phyloP scores from a whole-genome alignment of 2,329 filamentous ascomycete genomes.

The Fusarium pininemorale region DNA sequence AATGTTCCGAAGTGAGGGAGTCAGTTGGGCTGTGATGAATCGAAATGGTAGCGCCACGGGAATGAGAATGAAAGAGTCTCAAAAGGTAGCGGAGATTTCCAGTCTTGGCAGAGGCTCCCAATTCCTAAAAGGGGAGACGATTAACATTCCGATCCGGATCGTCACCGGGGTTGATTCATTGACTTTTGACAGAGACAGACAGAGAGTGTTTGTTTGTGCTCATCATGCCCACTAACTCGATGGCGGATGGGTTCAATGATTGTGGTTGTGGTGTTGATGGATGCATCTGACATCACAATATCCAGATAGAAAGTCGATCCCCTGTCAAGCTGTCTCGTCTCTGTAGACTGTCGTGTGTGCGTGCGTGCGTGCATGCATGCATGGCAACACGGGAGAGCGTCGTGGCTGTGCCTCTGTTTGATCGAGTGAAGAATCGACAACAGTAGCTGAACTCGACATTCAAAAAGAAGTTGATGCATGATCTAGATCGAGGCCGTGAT shows the following conservation, averaged over 20 bases:
- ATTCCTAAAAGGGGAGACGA: slow-evolving; percentile 16
- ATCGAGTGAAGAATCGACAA: slow-evolving; percentile 5
- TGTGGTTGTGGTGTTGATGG: slow-evolving; percentile 1
- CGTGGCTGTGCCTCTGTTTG: slow-evolving; percentile 28
- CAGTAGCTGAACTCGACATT: slow-evolving; percentile 19
- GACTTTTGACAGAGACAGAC: background rate
- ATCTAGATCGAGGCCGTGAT: slow-evolving; percentile 4
- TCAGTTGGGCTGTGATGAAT: background rate
- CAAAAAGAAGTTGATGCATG: background rate
- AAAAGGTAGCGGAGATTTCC: slow-evolving; percentile 4
- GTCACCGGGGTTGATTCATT: slow-evolving; percentile 29
- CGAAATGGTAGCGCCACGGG: slow-evolving; percentile 24
- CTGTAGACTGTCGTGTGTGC: background rate
- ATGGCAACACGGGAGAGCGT: slow-evolving; percentile 10
- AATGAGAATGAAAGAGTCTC: slow-evolving; percentile 3
- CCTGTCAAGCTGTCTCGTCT: slow-evolving; percentile 32
- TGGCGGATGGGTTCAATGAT: background rate
- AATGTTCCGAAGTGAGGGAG: slow-evolving; percentile 16
- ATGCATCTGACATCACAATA: slow-evolving; percentile 32
- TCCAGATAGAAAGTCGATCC: slow-evolving; percentile 4
- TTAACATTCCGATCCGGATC: slow-evolving; percentile 35
- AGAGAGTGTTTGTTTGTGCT: background rate
- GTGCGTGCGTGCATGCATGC: background rate
- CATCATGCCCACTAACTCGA: background rate
- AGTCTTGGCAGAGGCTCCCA: slow-evolving; percentile 6